A percentile compares a stretch with the other conserved stretches of the same genome.
Conservation (phyloP, 805 yeast species). For the Kuraishia molischiana region DNA sequence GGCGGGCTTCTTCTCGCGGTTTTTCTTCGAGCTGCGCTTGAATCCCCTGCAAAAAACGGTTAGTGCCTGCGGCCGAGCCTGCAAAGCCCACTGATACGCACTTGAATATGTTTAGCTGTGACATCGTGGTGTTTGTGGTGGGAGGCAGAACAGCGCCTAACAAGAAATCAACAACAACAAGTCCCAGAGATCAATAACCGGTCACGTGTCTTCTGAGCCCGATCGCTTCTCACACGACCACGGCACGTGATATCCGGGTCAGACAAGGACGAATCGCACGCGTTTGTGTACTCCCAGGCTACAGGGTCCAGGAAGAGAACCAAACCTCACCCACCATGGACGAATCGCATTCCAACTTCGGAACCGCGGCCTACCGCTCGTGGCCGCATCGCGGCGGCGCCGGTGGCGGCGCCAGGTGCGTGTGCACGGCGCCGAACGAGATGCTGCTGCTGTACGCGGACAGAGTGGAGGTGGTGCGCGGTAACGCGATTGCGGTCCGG, state of each 20-base stretch:
- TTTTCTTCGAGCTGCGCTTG: conserved; percentile 29
- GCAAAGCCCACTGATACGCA: not conserved
- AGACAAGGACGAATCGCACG: too few species aligned
- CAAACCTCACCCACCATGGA: too few species aligned
- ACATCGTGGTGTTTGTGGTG: not conserved
- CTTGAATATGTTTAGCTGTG: conserved; percentile 1
- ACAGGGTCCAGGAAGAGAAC: too few species aligned
- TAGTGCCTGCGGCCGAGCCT: not conserved
- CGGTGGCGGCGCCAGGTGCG: not conserved
- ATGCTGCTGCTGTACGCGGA: conserved; percentile 16
- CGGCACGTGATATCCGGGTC: too few species aligned
- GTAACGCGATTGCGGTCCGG: conserved; percentile 37
- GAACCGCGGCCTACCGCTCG: too few species aligned
- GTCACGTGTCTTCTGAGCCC: not conserved
- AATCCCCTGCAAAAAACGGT: conserved; percentile 1
- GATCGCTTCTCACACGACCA: too few species aligned
- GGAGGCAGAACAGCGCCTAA: too few species aligned
- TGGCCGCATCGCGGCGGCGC: too few species aligned
- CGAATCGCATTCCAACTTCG: too few species aligned
- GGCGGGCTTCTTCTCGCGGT: conserved; percentile 4
- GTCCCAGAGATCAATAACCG: too few species aligned
- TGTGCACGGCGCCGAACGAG: conserved; percentile 11
- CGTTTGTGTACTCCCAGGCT: too few species aligned
- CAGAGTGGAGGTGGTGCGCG: conserved; percentile 38
- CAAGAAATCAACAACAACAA: too few species aligned